phyloP scores from a whole-genome alignment of 148 eudicot genomes.

The Rhododendron williamsianum region DNA sequence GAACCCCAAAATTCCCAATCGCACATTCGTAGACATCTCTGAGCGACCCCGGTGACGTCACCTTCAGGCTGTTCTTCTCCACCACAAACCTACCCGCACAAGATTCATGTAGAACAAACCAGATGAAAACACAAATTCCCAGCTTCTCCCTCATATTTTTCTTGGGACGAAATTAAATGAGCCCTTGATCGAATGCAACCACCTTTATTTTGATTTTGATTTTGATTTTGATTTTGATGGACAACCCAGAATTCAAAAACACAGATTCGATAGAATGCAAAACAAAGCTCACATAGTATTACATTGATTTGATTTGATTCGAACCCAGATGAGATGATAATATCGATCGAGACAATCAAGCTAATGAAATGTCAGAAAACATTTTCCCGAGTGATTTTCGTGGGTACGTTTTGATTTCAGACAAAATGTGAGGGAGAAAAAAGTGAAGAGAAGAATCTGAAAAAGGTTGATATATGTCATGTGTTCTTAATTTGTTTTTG shows the following conservation, averaged over 20 bases:
- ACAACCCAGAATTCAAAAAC: not conserved
- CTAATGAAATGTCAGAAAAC: not conserved
- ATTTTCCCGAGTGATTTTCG: not conserved
- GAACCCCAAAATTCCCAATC: constrained; percentile 92
- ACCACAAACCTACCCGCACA: constrained; percentile 84
- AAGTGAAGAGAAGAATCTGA: not conserved
- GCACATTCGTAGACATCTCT: constrained; percentile 81
- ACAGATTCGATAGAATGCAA: not conserved
- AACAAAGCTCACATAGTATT: not conserved
- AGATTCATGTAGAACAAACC: constrained; percentile 22
- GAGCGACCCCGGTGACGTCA: constrained; percentile 62
- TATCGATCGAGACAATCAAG: not conserved
- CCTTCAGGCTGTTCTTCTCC: constrained; percentile 83
- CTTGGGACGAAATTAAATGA: not conserved
- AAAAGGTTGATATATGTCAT: no score
- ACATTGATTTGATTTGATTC: not conserved
- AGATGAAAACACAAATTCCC: constrained; percentile 25
- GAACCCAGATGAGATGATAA: not conserved
- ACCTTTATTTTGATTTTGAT: not conserved
- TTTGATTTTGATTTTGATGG: no score
- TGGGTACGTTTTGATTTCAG: not conserved
- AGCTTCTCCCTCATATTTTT: constrained; percentile 31
- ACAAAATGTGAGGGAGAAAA: not conserved
- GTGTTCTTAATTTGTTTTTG: not conserved
- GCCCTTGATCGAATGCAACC: not conserved